Base-by-base conservation (phyloP, 768 basidiomycete genomes). In the Kockovaella imperatae region DNA sequence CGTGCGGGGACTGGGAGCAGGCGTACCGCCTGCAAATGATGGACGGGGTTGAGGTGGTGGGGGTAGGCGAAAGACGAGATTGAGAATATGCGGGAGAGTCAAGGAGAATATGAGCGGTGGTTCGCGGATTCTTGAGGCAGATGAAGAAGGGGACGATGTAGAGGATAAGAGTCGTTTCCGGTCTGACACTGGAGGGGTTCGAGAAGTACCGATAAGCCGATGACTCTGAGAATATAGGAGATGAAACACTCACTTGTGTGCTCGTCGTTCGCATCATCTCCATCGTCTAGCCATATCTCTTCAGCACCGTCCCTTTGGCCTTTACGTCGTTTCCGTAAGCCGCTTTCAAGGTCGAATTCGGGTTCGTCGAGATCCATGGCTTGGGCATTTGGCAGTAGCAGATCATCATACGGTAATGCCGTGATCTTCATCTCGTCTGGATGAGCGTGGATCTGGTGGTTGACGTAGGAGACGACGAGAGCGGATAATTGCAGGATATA, bases 81-180 rank as follows among this genome's bases (percentile, higher is more conserved):
- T 36, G 26, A 60, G 3, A 3, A 62, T 43, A 40, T 66, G 60
- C 17, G 36, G 30, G 4, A 62, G 45, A 1, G 64, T 47, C 15
- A 66, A 44, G 17, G 53, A 56, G 32, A 56, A 56, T 15, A 66
- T 56, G 4, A 57, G 47, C 15, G 64, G 64, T 15, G 64, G 60
- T 52, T 60, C 60, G 28, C 56, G 25, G 42, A 25, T 35, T 28
- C 25, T 38, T 13, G 44, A 30, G 17, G 32, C 26, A 6, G 32
- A 17, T 1, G 35, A 13, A 1, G 32, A 36, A 39, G 38, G 44
- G 21, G 31, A 31, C 35, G 29, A 13, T 20, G 28, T 28, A 14
- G 26, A 28, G 41, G 24, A 1, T 17, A 25, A 47, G 36, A 32
- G 11, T 29, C 3, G 5, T 11, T 14, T 43, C 42, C 14, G 11